These are phyloP conservation scores for Brassica hybrid DNA, from an alignment of 441 rosid genomes.

Conservation along the genomic window DNA sequence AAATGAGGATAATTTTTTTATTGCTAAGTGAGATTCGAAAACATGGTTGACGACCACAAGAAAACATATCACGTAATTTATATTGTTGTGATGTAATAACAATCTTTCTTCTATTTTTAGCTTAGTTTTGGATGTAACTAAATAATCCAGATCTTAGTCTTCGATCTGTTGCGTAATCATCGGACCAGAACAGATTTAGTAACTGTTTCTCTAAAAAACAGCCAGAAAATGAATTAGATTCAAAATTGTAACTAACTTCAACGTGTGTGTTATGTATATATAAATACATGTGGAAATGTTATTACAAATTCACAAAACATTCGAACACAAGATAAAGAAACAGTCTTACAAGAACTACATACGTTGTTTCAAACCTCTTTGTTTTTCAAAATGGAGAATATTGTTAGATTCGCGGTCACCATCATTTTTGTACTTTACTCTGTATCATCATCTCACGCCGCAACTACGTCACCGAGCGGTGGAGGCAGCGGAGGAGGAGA, in stretches of 20 bases:
- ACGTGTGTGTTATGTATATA: constrained; percentile 11
- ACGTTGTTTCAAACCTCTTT: not conserved
- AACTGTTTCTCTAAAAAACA: constrained; percentile 21
- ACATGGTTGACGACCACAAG: constrained; percentile 9
- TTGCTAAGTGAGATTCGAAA: constrained; percentile 11
- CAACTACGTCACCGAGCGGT: constrained; percentile 36
- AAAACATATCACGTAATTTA: not conserved
- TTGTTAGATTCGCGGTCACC: constrained; percentile 19
- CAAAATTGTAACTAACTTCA: not conserved
- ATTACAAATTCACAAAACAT: constrained; percentile 14
- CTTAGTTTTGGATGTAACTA: not conserved
- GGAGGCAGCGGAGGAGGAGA: constrained; percentile 33
- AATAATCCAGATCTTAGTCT: constrained; percentile 29
- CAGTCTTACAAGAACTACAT: not conserved
- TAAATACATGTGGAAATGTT: not conserved
- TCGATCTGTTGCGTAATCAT: constrained; percentile 16
- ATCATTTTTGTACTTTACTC: not conserved
- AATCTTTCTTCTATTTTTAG: not conserved
- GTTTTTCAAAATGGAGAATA: constrained; percentile 11
- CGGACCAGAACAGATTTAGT: constrained; percentile 20
- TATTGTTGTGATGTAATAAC: not conserved
- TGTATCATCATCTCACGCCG: constrained; percentile 51
- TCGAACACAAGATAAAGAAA: not conserved
- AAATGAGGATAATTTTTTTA: not conserved
- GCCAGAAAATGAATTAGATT: not conserved